Percentiles rank a stretch among this genome's conserved stretches.
phyloP scores from a whole-genome alignment of 306 rosid genomes.

The Pyrus communis region DNA sequence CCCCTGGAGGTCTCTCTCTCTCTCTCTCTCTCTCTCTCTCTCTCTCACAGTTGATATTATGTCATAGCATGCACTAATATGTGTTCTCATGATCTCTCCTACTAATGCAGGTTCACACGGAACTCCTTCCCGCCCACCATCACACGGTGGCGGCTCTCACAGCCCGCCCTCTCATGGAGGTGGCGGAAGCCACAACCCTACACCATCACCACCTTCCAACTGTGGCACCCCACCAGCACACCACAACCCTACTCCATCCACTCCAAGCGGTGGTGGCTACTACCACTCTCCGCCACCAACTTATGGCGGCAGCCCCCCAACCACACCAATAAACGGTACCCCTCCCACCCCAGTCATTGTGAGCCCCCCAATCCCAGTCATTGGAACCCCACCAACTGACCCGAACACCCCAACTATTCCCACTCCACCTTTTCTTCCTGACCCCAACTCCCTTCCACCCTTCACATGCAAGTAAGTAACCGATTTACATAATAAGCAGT shows the following conservation, averaged over 20 bases:
- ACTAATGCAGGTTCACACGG: constrained; percentile 28
- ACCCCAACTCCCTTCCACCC: constrained; percentile 64
- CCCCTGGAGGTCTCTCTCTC: constrained; percentile 43
- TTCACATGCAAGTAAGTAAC: constrained; percentile 78
- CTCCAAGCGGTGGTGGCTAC: constrained; percentile 39
- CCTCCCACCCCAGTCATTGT: constrained; percentile 31
- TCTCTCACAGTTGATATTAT: neutral
- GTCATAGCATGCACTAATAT: neutral
- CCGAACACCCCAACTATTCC: constrained; percentile 47
- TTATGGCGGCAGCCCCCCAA: neutral
- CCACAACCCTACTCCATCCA: constrained; percentile 36
- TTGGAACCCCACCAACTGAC: constrained; percentile 48
- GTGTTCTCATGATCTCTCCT: neutral
- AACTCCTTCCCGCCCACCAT: constrained; percentile 25
- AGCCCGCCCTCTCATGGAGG: constrained; percentile 41
- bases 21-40: constrained; percentile 16
- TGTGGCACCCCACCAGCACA: constrained; percentile 44
- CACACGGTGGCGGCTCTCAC: constrained; percentile 5
- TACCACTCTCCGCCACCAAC: constrained; percentile 39
- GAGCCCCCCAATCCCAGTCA: constrained; percentile 28
- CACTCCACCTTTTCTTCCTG: constrained; percentile 54
- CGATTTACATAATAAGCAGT: neutral
- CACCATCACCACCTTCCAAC: constrained; percentile 57
- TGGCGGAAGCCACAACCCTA: constrained; percentile 37
- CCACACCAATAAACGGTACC: neutral